Evolutionary conservation across 1,284 basidiomycete species (phyloP), one percentile per base, ranked within the genome.

Genomic region (Malassezia brasiliensis): DNA sequence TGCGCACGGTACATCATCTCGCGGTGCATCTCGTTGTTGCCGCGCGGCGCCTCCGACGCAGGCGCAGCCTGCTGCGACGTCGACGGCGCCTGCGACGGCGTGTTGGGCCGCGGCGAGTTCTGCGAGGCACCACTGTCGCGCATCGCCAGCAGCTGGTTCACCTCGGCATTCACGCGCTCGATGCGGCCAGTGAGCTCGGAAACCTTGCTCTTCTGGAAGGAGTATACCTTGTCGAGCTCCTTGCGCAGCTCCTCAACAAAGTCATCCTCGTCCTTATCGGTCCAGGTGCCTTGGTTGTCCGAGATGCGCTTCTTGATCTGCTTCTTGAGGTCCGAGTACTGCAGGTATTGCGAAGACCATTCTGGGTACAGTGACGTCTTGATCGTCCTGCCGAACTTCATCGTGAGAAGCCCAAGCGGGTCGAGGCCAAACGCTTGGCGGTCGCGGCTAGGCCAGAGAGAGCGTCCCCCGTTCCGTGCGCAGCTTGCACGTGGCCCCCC

Each of bases 211-310:
- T 85, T 88, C 74, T 98, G 94, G 76, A 98, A 98, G 69, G 85
- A 85, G 70, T 96, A 87, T 53, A 96, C 86, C 79, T 98, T 98
- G 73, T 93, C 88, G 42, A 98, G 81, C 77, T 98, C 90, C 59
- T 79, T 79, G 71, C 88, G 85, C 53, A 96, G 83, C 39, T 69
- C 47, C 35, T 63, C 64, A 25, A 74, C 69, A 50, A 69, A 74
- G 42, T 70, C 69, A 42, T 73, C 69, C 58, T 74, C 72, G 35
- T 74, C 72, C 59, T 68, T 64, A 56, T 73, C 72, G 30, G 68
- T 67, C 72, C 72, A 74, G n/a, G 44, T 46, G 44, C 67, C 68
- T 34, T 67, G 62, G 63, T 72, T 72, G 44, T 64, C 63, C 20
- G 63, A 65, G 52, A 73, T 61, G 36, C 72, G 59, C 19, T 59